phyloP scores from a whole-genome alignment of 2,329 filamentous ascomycete species.

The Pezicula neosporulosa region DNA sequence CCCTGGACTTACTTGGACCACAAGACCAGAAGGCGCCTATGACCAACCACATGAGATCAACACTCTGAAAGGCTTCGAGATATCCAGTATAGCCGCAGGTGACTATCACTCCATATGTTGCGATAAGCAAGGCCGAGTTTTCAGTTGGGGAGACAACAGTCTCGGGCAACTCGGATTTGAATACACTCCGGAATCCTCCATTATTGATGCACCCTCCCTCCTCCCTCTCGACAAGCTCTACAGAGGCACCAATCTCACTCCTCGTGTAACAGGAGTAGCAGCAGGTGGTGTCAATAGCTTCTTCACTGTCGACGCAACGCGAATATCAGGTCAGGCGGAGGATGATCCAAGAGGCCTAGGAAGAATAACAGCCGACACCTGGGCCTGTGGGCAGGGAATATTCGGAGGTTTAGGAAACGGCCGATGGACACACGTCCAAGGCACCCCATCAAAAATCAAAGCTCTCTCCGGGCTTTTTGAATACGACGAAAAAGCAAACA shows the following conservation, averaged over 20 bases:
- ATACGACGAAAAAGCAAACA: constrained; percentile 72
- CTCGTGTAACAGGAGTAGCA: constrained; percentile 71
- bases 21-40: constrained; percentile 71
- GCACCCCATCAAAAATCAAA: constrained; percentile 75
- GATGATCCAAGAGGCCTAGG: constrained; percentile 39
- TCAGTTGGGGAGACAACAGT: constrained; percentile 88
- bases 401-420: constrained; percentile 80
- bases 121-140: constrained; percentile 73
- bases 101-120: constrained; percentile 82
- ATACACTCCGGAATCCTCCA: constrained; percentile 56
- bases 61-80: constrained; percentile 66
- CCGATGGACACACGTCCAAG: constrained; percentile 84
- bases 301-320: constrained; percentile 77
- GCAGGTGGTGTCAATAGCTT: constrained; percentile 87
- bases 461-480: constrained; percentile 79
- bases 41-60: constrained; percentile 80
- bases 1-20: constrained; percentile 76
- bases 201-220: constrained; percentile 66
- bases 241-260: constrained; percentile 55
- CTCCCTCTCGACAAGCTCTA: constrained; percentile 74
- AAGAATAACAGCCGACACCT: constrained; percentile 70
- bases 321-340: constrained; percentile 44
- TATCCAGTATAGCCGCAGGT: constrained; percentile 74
- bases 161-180: constrained; percentile 89
- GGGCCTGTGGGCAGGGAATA: constrained; percentile 84